These are phyloP conservation scores for Boletus eberwhitei DNA, from an alignment of 768 basidiomycete genomes.

Conservation along the genomic window DNA sequence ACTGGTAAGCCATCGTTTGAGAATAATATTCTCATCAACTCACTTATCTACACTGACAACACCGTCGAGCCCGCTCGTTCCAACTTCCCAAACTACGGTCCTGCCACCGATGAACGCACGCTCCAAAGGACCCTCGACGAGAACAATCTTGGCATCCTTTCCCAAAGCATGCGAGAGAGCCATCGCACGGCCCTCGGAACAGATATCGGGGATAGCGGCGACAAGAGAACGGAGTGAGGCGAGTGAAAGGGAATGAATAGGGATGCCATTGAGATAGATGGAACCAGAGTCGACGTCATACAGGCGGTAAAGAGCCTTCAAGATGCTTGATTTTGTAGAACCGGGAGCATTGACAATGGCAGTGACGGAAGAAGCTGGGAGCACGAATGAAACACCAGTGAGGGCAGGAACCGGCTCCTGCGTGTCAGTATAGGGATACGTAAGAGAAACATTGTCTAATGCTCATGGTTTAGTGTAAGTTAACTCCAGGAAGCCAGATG, in stretches of 20 bases:
- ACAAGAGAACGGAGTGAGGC: constrained; percentile 74
- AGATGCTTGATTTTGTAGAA: constrained; percentile 77
- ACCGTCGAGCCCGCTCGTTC: constrained; percentile 30
- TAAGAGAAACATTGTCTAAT: constrained; percentile 80
- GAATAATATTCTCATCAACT: constrained; percentile 20
- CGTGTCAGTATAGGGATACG: constrained; percentile 58
- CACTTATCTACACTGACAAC: constrained; percentile 62
- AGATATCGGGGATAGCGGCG: constrained; percentile 89
- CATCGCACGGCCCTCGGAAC: constrained; percentile 17
- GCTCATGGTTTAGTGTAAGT: background rate
- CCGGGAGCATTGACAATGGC: constrained; percentile 87
- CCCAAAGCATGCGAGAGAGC: constrained; percentile 24
- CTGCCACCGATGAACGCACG: constrained; percentile 13
- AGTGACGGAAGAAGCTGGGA: constrained; percentile 82
- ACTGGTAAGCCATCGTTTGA: background rate
- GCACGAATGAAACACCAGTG: constrained; percentile 78
- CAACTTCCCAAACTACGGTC: constrained; percentile 30
- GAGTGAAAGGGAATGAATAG: constrained; percentile 87
- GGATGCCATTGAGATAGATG: constrained; percentile 81
- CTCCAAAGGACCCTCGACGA: constrained; percentile 26
- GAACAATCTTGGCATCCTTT: constrained; percentile 26
- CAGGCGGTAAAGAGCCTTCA: constrained; percentile 88
- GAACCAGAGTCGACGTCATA: constrained; percentile 83
- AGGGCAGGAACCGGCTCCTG: constrained; percentile 57
- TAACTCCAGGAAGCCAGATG: background rate